Evolutionary conservation across 2,329 filamentous ascomycete genomes (phyloP).

Genomic region (Aspergillus calidoustus): DNA sequence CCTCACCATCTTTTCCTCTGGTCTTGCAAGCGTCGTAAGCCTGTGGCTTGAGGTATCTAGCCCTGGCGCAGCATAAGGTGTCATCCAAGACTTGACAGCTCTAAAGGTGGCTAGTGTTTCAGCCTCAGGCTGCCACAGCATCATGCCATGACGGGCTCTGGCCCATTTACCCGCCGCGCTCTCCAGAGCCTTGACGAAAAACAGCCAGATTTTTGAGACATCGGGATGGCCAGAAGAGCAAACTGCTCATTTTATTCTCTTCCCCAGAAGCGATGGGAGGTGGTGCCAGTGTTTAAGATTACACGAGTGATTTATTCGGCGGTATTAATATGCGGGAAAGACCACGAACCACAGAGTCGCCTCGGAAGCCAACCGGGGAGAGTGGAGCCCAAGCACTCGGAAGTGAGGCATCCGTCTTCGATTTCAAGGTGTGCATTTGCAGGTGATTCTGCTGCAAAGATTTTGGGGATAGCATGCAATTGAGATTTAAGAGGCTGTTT

Average conservation of each 20-base stretch:
- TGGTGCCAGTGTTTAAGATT: background rate
- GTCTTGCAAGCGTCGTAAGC: background rate
- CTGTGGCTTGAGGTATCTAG: background rate
- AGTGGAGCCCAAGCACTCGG: conserved; percentile 11
- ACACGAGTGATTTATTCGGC: conserved; percentile 1
- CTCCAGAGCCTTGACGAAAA: background rate
- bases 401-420: conserved; percentile 8
- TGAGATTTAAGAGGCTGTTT: background rate
- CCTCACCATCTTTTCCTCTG: background rate
- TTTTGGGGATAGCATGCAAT: background rate
- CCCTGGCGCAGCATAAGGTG: background rate
- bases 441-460: background rate
- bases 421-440: conserved; percentile 4
- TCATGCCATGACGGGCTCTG: background rate
- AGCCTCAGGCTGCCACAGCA: background rate
- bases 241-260: background rate
- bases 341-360: conserved; percentile 1
- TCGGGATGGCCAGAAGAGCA: background rate
- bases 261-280: background rate
- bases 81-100: conserved; percentile 5
- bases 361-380: conserved; percentile 5
- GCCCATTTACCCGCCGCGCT: background rate
- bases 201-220: background rate
- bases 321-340: conserved; percentile 8
- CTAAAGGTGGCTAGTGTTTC: background rate